These are phyloP conservation scores for Marasmius oreades DNA, from an alignment of 1,284 basidiomycete genomes.

Conservation along the genomic window DNA sequence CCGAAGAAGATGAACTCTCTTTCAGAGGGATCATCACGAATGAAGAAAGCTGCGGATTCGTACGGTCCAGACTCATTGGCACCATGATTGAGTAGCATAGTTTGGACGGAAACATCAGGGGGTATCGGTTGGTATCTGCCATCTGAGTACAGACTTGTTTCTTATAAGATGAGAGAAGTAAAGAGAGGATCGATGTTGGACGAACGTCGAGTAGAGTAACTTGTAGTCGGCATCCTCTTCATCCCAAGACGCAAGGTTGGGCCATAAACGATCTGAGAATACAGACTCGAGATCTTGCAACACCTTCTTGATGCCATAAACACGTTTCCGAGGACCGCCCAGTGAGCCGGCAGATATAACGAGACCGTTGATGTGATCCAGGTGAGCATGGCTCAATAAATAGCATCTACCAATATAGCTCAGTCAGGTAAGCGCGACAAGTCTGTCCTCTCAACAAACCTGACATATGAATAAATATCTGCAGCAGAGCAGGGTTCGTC, in stretches of 20 bases:
- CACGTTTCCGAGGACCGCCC: slow-evolving; percentile 56
- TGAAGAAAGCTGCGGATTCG: slow-evolving; percentile 72
- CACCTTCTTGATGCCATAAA: slow-evolving; percentile 59
- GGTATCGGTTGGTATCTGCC: slow-evolving; percentile 50
- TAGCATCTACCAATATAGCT: slow-evolving; percentile 50
- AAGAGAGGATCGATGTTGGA: slow-evolving; percentile 15
- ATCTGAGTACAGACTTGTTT: slow-evolving; percentile 38
- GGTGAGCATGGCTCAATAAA: slow-evolving; percentile 76
- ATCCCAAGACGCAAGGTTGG: slow-evolving; percentile 74
- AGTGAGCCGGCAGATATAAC: slow-evolving; percentile 74
- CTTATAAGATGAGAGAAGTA: slow-evolving; percentile 8
- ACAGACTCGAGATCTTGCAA: slow-evolving; percentile 67
- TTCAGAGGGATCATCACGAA: slow-evolving; percentile 54
- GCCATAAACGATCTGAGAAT: slow-evolving; percentile 82
- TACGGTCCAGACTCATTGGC: slow-evolving; percentile 49
- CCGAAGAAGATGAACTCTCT: slow-evolving; percentile 82
- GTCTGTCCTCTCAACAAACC: slow-evolving; percentile 31
- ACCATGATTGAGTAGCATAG: slow-evolving; percentile 72
- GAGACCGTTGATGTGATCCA: slow-evolving; percentile 78
- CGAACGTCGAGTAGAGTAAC: slow-evolving; percentile 59
- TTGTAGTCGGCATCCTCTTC: slow-evolving; percentile 52
- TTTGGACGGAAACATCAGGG: slow-evolving; percentile 58
- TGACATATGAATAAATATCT: slow-evolving; percentile 58
- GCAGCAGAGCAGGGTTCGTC: slow-evolving; percentile 29
- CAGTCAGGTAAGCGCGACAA: neutral